A percentile compares a stretch with the other conserved stretches of the same genome.
phyloP scores from a whole-genome alignment of 2,329 filamentous ascomycete genomes.

The Alternaria sp. region DNA sequence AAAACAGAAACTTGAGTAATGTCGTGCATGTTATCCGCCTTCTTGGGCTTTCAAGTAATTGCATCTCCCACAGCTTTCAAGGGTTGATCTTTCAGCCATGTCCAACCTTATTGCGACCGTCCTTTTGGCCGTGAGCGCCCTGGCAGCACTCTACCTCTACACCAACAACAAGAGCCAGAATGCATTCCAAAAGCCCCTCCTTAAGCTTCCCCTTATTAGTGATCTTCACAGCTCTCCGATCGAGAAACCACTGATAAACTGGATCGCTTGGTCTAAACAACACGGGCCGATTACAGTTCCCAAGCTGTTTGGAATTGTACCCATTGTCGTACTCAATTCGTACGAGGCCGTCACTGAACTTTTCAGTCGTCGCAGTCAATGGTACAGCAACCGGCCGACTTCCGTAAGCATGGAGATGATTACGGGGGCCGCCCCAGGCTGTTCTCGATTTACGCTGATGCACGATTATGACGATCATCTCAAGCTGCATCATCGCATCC shows the following conservation, averaged over 20 bases:
- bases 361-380: conserved; percentile 20
- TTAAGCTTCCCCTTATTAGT: conserved; percentile 18
- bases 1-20: not conserved
- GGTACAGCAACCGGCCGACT: conserved; percentile 18
- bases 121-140: conserved; percentile 6
- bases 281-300: conserved; percentile 13
- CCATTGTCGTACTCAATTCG: conserved; percentile 19
- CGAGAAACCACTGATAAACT: conserved; percentile 14
- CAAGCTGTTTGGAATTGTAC: conserved; percentile 18
- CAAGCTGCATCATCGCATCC: conserved; percentile 17
- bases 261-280: conserved; percentile 16
- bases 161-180: conserved; percentile 1
- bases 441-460: conserved; percentile 19
- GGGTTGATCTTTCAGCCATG: conserved; percentile 6
- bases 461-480: conserved; percentile 22
- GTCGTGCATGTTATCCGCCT: conserved; percentile 4
- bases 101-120: conserved; percentile 3
- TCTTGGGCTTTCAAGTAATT: not conserved
- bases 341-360: conserved; percentile 19
- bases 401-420: conserved; percentile 24
- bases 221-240: conserved; percentile 18
- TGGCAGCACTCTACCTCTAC: conserved; percentile 9
- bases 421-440: conserved; percentile 15
- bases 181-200: conserved; percentile 7
- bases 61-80: not conserved